A percentile compares a stretch with the other conserved stretches of the same genome.
Conservation (phyloP, 305 asterid species). For the Solanum hybrid region DNA sequence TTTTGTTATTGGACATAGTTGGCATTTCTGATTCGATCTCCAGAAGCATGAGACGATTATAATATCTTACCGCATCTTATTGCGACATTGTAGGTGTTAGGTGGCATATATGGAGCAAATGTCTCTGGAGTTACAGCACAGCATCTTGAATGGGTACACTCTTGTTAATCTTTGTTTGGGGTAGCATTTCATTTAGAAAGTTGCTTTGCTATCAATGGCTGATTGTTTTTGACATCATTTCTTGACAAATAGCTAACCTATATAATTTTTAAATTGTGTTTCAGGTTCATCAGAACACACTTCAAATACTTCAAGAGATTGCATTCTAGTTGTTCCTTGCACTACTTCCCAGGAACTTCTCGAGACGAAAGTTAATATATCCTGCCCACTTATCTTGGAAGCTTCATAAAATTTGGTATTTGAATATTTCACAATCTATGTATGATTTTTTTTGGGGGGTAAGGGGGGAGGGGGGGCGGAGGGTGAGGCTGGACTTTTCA, state of each 20-base stretch:
- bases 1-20: neutral
- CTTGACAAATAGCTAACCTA: neutral
- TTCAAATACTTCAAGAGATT: constrained; percentile 89
- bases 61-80: constrained; percentile 9
- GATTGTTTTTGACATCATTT: neutral
- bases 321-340: constrained; percentile 48
- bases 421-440: neutral
- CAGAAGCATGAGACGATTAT: neutral
- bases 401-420: neutral
- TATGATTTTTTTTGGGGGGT: neutral
- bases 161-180: neutral
- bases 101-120: constrained; percentile 78
- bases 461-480: too few species aligned
- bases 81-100: constrained; percentile 56
- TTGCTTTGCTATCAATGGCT: neutral
- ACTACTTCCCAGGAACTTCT: neutral
- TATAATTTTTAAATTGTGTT: constrained; percentile 15
- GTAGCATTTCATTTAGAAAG: neutral
- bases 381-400: neutral
- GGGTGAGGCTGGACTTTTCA: neutral
- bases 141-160: constrained; percentile 81
- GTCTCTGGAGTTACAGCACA: constrained; percentile 82
- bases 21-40: neutral
- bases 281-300: constrained; percentile 95
- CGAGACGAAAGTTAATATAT: neutral